Conservation (phyloP, 257 asterid species). For the Echites panduratus region DNA sequence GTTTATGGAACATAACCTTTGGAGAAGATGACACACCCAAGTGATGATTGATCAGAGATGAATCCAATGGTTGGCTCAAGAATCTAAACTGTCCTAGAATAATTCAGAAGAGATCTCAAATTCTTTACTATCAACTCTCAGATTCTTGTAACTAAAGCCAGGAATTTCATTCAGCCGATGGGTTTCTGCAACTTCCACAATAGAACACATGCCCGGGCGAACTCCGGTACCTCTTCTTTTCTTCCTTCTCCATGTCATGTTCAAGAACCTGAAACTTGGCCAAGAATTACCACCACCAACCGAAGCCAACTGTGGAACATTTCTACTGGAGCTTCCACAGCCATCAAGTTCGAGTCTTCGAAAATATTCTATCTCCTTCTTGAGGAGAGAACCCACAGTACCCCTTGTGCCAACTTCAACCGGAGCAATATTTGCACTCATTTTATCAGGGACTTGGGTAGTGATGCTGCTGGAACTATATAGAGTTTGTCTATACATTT, state of each 20-base stretch:
- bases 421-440: slow-evolving; percentile 29
- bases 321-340: slow-evolving; percentile 26
- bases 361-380: slow-evolving; percentile 80
- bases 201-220: slow-evolving; percentile 37
- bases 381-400: slow-evolving; percentile 72
- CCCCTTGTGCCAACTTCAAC: slow-evolving; percentile 73
- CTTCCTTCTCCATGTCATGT: slow-evolving; percentile 46
- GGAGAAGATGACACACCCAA: neutral
- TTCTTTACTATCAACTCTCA: slow-evolving; percentile 58
- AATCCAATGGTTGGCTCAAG: neutral
- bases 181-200: slow-evolving; percentile 35
- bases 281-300: slow-evolving; percentile 32
- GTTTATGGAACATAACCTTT: neutral
- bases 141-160: slow-evolving; percentile 58
- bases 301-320: slow-evolving; percentile 25
- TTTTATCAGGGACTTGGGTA: slow-evolving; percentile 19
- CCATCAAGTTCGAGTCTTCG: slow-evolving; percentile 35
- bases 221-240: slow-evolving; percentile 46
- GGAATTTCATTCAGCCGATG: slow-evolving; percentile 32
- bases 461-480: slow-evolving; percentile 14
- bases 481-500: slow-evolving; percentile 18
- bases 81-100: neutral
- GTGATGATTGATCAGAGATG: neutral
- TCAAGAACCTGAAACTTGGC: slow-evolving; percentile 44
- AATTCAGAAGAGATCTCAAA: slow-evolving; percentile 22